Evolutionary conservation across 2,329 filamentous ascomycete genomes (phyloP).

Genomic region (Pseudogymnoascus sp.): DNA sequence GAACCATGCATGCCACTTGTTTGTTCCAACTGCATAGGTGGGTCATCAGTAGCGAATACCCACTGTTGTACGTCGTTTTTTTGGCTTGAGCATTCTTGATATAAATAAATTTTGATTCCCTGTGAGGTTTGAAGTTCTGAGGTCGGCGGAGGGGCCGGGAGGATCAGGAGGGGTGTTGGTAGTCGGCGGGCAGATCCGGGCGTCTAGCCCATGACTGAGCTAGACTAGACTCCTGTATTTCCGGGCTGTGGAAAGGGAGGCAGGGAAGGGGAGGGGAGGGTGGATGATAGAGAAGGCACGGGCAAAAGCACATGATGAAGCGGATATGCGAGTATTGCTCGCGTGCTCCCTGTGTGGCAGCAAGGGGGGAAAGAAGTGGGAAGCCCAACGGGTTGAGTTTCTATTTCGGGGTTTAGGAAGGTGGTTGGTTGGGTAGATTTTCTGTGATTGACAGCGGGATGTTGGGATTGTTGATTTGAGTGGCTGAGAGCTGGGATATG

Average conservation of each 20-base stretch:
- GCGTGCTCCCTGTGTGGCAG: neutral
- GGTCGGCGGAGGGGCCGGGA: too few species aligned
- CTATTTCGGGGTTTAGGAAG: neutral
- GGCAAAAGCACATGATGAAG: neutral
- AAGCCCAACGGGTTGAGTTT: neutral
- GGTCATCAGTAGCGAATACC: too few species aligned
- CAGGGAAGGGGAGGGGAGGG: neutral
- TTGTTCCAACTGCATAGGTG: too few species aligned
- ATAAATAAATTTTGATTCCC: too few species aligned
- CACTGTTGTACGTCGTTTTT: too few species aligned
- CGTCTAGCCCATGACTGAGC: too few species aligned
- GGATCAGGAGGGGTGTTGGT: too few species aligned
- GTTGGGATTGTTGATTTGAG: neutral
- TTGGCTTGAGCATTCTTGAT: too few species aligned
- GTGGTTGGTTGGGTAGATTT: conserved; percentile 46
- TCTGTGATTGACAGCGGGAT: conserved; percentile 15
- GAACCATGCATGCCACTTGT: too few species aligned
- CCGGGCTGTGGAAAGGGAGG: neutral
- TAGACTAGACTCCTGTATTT: too few species aligned
- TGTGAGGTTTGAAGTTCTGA: too few species aligned
- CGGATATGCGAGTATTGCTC: neutral
- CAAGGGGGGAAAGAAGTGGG: neutral
- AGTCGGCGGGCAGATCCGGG: neutral
- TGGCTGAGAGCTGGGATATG: neutral
- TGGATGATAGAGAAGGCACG: neutral